Base-by-base conservation (phyloP, 2,329 filamentous ascomycete species). In the Exophiala sideris region DNA sequence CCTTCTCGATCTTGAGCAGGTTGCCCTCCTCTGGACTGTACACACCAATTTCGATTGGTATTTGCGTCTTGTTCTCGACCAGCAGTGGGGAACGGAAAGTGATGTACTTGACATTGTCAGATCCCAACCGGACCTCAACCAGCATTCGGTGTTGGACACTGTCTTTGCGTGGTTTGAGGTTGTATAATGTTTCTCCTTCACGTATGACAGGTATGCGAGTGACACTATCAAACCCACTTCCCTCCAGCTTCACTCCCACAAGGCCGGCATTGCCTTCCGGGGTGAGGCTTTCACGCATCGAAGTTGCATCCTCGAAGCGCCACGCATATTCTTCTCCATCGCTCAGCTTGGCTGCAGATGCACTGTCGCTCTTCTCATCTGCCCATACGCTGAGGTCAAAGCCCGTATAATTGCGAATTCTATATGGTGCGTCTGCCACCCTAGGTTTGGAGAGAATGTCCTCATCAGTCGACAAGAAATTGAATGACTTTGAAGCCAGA, bases 71-170 rank as follows among this genome's bases (percentile, higher is more conserved):
- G 71, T 99, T 99, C 68, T 99, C 94, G 6, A 99, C 85, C 0
- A 96, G 74, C 1, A 99, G 76, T 1, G 94, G 94, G 14, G 92
- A 97, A 21, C 94, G 84, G 66, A 99, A 85, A 1, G 91, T 99
- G 66, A 99, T 95, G 68, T 95, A 95, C 75, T 99, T 99, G 73
- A 99, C 89, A 65, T 97, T 97, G 75, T 99, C 92, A 0, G 83
- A 76, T n/a, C 91, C 94, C 20, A 99, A 79, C 49, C 83, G 89
- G 49, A 99, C 87, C 53, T 99, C 94, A 0, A 97, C 91, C 20
- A 97, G 83, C 14, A 99, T 81, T 18, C 91, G 87, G 69, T 99
- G 95, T 60, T 92, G 79, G 2, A 96, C 80, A 54, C 88, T 82
- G 65, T 96, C 88, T 57, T 90, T 87, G 69, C 91, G 89, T 2